These are phyloP conservation scores for Umbilicus rupestris DNA, from an alignment of 164 flowering plant species.

Conservation along the genomic window DNA sequence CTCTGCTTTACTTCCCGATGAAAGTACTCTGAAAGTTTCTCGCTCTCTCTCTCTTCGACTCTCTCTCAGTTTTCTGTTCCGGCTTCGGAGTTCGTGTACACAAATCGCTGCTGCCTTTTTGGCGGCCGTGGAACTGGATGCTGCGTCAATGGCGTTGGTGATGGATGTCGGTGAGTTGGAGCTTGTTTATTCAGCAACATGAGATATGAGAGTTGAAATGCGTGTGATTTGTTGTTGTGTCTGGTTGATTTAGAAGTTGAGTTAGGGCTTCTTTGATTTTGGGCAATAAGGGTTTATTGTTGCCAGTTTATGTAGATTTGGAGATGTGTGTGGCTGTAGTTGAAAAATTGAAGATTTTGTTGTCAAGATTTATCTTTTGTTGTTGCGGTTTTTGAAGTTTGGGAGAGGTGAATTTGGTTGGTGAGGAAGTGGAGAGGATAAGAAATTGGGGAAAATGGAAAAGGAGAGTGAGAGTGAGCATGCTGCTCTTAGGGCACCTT, in stretches of 20 bases:
- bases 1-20: neutral
- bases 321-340: no score
- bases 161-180: neutral
- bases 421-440: neutral
- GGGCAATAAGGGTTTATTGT: neutral
- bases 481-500: neutral
- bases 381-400: neutral
- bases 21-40: neutral
- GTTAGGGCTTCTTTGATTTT: slow-evolving; percentile 1
- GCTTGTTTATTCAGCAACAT: neutral
- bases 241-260: neutral
- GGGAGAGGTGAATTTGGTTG: neutral
- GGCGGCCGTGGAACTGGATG: no score
- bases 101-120: neutral
- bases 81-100: neutral
- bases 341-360: no score
- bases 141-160: no score
- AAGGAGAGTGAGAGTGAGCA: neutral
- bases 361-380: no score
- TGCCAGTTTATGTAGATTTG: no score
- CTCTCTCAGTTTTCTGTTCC: neutral
- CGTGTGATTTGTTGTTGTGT: neutral
- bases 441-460: neutral
- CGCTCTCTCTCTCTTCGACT: neutral
- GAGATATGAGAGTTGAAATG: neutral